A percentile compares a stretch with the other conserved stretches of the same genome.
Evolutionary conservation across 768 basidiomycete genomes (phyloP).

Genomic region (Pisolithus sp.): DNA sequence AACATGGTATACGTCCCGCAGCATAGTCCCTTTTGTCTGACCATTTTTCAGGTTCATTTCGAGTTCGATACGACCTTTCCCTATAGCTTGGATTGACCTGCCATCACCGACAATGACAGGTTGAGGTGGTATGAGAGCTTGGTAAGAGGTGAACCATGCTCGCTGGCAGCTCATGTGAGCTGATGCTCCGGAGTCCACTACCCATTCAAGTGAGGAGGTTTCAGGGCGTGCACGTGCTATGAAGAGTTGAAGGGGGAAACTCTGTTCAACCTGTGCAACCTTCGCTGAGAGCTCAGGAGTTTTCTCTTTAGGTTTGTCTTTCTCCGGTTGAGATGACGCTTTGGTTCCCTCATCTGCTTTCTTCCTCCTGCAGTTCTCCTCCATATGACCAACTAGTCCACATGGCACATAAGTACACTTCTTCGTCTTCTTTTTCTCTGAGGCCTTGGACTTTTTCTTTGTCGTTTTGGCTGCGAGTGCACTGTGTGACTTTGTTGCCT

Average conservation of each 20-base stretch:
- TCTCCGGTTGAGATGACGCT: neutral
- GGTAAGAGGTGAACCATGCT: neutral
- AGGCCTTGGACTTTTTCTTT: neutral
- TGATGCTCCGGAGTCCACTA: conserved; percentile 1
- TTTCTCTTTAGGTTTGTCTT: neutral
- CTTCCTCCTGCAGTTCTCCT: neutral
- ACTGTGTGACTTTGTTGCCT: neutral
- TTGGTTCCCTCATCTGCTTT: neutral
- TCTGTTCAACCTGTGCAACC: neutral
- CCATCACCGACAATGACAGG: conserved; percentile 1
- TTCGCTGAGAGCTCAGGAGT: neutral
- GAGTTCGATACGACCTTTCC: neutral
- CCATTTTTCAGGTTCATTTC: neutral
- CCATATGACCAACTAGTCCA: neutral
- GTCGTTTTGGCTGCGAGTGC: neutral
- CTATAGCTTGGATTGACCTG: neutral
- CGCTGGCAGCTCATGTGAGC: neutral
- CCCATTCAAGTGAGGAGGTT: neutral
- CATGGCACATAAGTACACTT: neutral
- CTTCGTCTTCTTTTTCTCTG: neutral
- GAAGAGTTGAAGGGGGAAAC: neutral
- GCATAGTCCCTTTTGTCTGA: neutral
- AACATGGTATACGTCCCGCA: conserved; percentile 7
- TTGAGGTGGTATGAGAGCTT: neutral
- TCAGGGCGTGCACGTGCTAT: neutral